Evolutionary conservation across 2,329 filamentous ascomycete genomes (phyloP).

Genomic region (Ceratocystis cubensis): DNA sequence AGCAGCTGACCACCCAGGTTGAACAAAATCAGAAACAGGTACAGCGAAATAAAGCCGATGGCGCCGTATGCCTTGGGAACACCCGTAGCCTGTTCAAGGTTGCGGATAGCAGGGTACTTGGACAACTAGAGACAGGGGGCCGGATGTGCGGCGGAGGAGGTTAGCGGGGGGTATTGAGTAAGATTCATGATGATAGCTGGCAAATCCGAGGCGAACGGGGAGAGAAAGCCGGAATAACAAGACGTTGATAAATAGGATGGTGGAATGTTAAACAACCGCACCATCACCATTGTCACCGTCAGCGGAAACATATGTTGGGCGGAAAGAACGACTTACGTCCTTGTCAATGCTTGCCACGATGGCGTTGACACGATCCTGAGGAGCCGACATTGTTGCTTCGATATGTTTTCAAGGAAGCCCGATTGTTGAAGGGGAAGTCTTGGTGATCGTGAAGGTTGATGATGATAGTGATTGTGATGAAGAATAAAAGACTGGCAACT

Average conservation of each 20-base stretch:
- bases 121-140: conserved; percentile 47
- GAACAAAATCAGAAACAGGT: conserved; percentile 87
- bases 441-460: neutral
- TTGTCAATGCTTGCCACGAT: conserved; percentile 70
- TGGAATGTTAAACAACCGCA: neutral
- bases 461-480: neutral
- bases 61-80: conserved; percentile 77
- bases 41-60: conserved; percentile 62
- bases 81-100: conserved; percentile 71
- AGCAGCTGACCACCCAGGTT: conserved; percentile 82
- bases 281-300: neutral
- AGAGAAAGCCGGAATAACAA: no score
- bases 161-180: neutral
- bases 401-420: neutral
- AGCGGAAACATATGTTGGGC: neutral
- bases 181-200: neutral
- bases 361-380: conserved; percentile 64
- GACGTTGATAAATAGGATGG: no score
- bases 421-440: no score
- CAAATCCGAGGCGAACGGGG: no score
- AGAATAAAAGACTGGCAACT: no score
- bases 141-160: conserved; percentile 5
- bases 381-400: conserved; percentile 49
- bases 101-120: conserved; percentile 72
- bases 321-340: conserved; percentile 46